Evolutionary conservation across 1,139 yeast species (phyloP).

Genomic region (Pneumocystis wakefieldiae): DNA sequence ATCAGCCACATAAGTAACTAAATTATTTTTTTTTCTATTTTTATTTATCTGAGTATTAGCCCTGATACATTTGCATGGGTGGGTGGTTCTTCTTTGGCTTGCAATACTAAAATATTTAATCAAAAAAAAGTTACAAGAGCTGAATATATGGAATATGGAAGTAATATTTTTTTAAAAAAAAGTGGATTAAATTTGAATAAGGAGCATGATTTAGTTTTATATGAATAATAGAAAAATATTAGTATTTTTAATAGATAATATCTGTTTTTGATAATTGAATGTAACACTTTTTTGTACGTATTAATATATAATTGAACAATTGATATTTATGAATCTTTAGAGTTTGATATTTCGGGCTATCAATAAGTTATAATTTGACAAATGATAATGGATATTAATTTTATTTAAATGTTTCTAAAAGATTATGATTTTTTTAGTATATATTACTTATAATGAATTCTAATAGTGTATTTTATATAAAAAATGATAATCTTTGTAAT

Average conservation of each 20-base stretch:
- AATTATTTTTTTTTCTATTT: background rate
- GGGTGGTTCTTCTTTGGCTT: conserved; percentile 39
- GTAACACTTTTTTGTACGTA: background rate
- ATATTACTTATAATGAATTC: too few relatives aligned
- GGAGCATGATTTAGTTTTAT: background rate
- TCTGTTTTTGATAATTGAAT: background rate
- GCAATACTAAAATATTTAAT: conserved; percentile 34
- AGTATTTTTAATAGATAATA: background rate
- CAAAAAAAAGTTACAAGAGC: conserved; percentile 51
- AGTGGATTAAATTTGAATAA: background rate
- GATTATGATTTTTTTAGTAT: too few relatives aligned
- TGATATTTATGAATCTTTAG: background rate
- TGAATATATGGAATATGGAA: conserved; percentile 76
- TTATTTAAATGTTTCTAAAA: too few relatives aligned
- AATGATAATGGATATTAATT: too few relatives aligned
- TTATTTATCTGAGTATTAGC: conserved; percentile 4
- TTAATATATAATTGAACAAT: background rate
- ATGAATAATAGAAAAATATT: background rate
- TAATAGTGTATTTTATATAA: too few relatives aligned
- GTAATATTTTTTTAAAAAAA: conserved; percentile 1
- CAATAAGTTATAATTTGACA: too few relatives aligned
- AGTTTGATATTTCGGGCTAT: too few relatives aligned
- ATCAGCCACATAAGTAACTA: conserved; percentile 26
- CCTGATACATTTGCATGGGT: conserved; percentile 39
- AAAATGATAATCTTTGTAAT: too few relatives aligned